A percentile compares a stretch with the other conserved stretches of the same genome.
Conservation (phyloP, 2,329 filamentous ascomycete species). For the Penicillium sp. region DNA sequence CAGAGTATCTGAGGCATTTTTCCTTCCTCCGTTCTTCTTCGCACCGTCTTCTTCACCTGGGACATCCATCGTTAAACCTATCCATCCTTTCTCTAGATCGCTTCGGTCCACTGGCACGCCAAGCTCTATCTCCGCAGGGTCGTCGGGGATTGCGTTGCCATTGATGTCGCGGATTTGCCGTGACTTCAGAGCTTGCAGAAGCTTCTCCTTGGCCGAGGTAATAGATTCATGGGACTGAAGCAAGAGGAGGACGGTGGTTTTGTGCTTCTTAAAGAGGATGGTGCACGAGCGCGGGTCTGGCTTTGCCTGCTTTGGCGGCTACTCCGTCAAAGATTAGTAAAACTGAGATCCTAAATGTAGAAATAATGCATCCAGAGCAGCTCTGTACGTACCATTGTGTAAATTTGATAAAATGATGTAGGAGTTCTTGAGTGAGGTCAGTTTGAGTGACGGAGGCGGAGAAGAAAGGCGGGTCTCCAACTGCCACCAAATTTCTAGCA, state of each 20-base stretch:
- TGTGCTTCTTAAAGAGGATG: slow-evolving; percentile 67
- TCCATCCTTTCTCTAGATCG: slow-evolving; percentile 50
- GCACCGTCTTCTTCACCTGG: slow-evolving; percentile 27
- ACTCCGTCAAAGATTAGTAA: not conserved
- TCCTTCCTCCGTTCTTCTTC: slow-evolving; percentile 23
- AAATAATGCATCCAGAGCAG: not conserved
- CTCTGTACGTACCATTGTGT: slow-evolving; percentile 13
- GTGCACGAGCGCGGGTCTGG: slow-evolving; percentile 54
- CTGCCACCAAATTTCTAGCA: slow-evolving; percentile 9
- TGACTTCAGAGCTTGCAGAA: slow-evolving; percentile 54
- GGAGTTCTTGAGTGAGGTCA: not conserved
- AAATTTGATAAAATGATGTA: not conserved
- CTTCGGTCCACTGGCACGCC: slow-evolving; percentile 47
- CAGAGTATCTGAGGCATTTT: slow-evolving; percentile 19
- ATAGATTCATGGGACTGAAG: slow-evolving; percentile 57
- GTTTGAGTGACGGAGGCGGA: slow-evolving; percentile 18
- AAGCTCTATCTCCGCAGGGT: slow-evolving; percentile 44
- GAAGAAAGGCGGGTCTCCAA: slow-evolving; percentile 6
- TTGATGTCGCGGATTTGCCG: slow-evolving; percentile 41
- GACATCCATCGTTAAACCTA: slow-evolving; percentile 26
- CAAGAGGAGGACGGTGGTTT: slow-evolving; percentile 66
- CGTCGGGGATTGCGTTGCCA: slow-evolving; percentile 35
- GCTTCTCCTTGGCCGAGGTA: slow-evolving; percentile 52
- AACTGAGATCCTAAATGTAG: not conserved
- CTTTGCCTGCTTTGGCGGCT: slow-evolving; percentile 19